These are phyloP conservation scores for Gastroboletus turbinatus DNA, from an alignment of 1,284 basidiomycete species.

Conservation along the genomic window DNA sequence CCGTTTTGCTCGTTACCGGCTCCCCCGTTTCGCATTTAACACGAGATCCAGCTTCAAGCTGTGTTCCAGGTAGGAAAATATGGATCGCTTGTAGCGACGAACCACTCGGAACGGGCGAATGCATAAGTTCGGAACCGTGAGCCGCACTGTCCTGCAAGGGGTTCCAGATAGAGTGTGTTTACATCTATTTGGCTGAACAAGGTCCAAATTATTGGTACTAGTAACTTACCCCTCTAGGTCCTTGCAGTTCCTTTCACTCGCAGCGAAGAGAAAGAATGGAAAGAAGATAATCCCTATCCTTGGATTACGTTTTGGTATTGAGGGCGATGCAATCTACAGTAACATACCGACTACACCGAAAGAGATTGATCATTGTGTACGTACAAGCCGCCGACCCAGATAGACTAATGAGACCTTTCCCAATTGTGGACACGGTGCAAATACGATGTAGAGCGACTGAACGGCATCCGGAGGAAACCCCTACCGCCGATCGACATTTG, in stretches of 20 bases:
- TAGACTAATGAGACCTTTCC: constrained; percentile 1
- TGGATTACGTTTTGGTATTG: not conserved
- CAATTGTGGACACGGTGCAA: constrained; percentile 86
- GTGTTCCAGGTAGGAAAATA: constrained; percentile 11
- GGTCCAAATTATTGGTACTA: not conserved
- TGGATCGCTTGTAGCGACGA: not conserved
- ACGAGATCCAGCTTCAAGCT: not conserved
- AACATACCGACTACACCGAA: not conserved
- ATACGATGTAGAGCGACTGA: constrained; percentile 81
- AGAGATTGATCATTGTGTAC: not conserved
- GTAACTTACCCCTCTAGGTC: no score
- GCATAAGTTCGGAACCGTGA: not conserved
- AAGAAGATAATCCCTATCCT: not conserved
- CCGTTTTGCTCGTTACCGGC: not conserved
- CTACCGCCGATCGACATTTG: no score
- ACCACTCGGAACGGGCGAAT: not conserved
- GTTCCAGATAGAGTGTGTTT: not conserved
- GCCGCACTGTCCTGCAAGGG: not conserved
- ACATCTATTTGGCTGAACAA: not conserved
- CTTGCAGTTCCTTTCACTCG: not conserved
- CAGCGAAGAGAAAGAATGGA: not conserved
- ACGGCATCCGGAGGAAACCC: constrained; percentile 80
- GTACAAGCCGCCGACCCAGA: no score
- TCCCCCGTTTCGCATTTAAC: not conserved
- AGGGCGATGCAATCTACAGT: not conserved